A percentile compares a stretch with the other conserved stretches of the same genome.
Evolutionary conservation across 1,139 yeast genomes (phyloP).

Genomic region (Meyerozyma smithsonii): DNA sequence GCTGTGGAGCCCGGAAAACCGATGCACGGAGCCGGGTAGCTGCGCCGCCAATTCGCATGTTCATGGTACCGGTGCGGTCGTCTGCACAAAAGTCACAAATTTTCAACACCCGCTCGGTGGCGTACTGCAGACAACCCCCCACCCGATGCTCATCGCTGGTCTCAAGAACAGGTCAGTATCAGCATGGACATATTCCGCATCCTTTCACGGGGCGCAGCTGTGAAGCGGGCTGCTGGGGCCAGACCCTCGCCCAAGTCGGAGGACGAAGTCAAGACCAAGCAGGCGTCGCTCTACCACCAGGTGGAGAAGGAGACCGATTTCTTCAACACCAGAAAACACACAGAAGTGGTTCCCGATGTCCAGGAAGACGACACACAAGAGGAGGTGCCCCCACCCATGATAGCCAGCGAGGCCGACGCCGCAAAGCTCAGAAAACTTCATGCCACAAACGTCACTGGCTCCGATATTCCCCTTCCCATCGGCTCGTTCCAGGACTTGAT

Average conservation of each 20-base stretch:
- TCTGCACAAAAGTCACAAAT: slow-evolving; percentile 4
- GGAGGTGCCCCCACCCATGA: slow-evolving; percentile 38
- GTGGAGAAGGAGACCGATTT: slow-evolving; percentile 66
- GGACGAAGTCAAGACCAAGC: slow-evolving; percentile 20
- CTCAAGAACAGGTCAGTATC: slow-evolving; percentile 2
- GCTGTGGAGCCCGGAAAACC: not conserved
- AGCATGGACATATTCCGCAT: slow-evolving; percentile 87
- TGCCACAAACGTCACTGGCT: slow-evolving; percentile 66
- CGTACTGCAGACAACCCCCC: slow-evolving; percentile 2
- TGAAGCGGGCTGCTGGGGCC: slow-evolving; percentile 51
- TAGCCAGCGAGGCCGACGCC: slow-evolving; percentile 56
- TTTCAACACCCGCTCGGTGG: slow-evolving; percentile 2
- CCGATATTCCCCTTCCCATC: slow-evolving; percentile 79
- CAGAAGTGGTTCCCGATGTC: slow-evolving; percentile 11
- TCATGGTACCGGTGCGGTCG: slow-evolving; percentile 3
- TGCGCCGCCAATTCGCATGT: slow-evolving; percentile 3
- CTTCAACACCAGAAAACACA: slow-evolving; percentile 52
- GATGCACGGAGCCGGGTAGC: not conserved
- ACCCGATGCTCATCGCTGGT: slow-evolving; percentile 3
- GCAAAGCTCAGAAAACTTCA: slow-evolving; percentile 47
- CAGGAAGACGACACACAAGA: slow-evolving; percentile 18
- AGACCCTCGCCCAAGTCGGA: slow-evolving; percentile 31
- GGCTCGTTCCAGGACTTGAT: slow-evolving; percentile 82
- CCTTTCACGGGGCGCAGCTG: slow-evolving; percentile 77
- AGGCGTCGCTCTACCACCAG: slow-evolving; percentile 35